A percentile compares a stretch with the other conserved stretches of the same genome.
Conservation (phyloP, 768 basidiomycete genomes). For the Mycena leptocephala region DNA sequence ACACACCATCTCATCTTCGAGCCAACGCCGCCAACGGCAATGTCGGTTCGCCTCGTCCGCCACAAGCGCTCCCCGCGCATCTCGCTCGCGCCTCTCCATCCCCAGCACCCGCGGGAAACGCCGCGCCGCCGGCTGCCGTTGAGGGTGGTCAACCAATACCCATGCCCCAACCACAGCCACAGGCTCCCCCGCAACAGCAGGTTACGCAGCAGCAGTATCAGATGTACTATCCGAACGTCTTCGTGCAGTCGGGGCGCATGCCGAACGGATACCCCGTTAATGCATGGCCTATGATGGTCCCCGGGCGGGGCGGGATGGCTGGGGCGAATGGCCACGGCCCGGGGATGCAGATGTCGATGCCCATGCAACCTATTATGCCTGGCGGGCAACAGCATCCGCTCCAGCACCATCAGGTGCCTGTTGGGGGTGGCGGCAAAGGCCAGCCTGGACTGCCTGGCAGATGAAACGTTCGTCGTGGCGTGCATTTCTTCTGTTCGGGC, state of each 20-base stretch:
- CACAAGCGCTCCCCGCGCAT: slow-evolving; percentile 29
- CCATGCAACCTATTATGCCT: slow-evolving; percentile 27
- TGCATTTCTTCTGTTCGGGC: background rate
- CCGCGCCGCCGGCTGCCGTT: slow-evolving; percentile 5
- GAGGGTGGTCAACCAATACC: slow-evolving; percentile 21
- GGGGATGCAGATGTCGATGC: slow-evolving; percentile 22
- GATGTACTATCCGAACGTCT: slow-evolving; percentile 36
- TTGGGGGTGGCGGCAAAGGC: slow-evolving; percentile 50
- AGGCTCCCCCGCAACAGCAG: slow-evolving; percentile 21
- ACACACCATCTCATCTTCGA: slow-evolving; percentile 32
- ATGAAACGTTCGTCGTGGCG: slow-evolving; percentile 32
- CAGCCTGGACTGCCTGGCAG: slow-evolving; percentile 52
- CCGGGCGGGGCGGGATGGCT: background rate
- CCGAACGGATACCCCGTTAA: slow-evolving; percentile 23
- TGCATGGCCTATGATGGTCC: slow-evolving; percentile 19
- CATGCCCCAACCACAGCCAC: slow-evolving; percentile 25
- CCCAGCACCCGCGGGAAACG: slow-evolving; percentile 13
- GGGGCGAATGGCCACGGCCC: background rate
- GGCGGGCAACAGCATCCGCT: slow-evolving; percentile 45
- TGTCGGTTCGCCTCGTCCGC: slow-evolving; percentile 24
- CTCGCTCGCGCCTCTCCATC: slow-evolving; percentile 28
- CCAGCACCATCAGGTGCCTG: slow-evolving; percentile 49
- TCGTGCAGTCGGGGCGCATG: slow-evolving; percentile 20
- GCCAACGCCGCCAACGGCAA: slow-evolving; percentile 26
- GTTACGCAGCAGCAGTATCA: slow-evolving; percentile 37